Base-by-base conservation (phyloP, 257 asterid species). In the Ilex aquifolium region DNA sequence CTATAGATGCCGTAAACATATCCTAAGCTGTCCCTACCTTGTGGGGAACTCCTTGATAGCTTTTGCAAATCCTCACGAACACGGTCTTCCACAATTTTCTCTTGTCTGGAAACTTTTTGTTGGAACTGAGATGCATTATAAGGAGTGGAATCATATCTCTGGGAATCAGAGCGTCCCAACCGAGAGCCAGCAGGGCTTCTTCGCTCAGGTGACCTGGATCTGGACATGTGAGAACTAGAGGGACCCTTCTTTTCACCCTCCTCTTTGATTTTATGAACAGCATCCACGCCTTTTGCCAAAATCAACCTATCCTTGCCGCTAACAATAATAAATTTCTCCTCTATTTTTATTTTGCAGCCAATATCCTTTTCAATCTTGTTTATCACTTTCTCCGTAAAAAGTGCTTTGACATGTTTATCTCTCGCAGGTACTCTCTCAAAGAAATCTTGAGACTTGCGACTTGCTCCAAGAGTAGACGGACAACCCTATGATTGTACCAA, bases 281-380 rank as follows among this genome's bases (percentile, higher is more conserved):
- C 88, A 59, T 90, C 95, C 51, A 93, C 92, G 32, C 99, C 99
- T 72, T 84, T 93, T 75, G 75, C 85, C 79, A 93, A 59, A 65
- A 90, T 80, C 70, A 93, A 78, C 81, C 96, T 85, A 76, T 93
- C 99, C 86, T 90, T 93, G 50, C 99, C 97, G 62, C 97, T 93
- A 57, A 93, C 96, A 66, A 93, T 85, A 64, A 93, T 93, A 74
- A 93, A 93, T 66, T 87, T 93, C 65, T 90, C 99, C 72, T 90
- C 96, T 1, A 93, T 81, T 74, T 87, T 87, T 73, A 93, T 82
- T 82, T 84, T 93, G 73, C 97, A 93, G 63, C 97, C 99, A 72
- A 86, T 76, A 67, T 93, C 99, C 65, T 78, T 82, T 84, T 93
- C 99, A 73, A 93, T 83, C 75, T 90, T 82, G 77, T 69, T 83